Evolutionary conservation across 164 flowering plant genomes (phyloP), one percentile per base, ranked within the genome.

Genomic region (Dillenia turbinata): DNA sequence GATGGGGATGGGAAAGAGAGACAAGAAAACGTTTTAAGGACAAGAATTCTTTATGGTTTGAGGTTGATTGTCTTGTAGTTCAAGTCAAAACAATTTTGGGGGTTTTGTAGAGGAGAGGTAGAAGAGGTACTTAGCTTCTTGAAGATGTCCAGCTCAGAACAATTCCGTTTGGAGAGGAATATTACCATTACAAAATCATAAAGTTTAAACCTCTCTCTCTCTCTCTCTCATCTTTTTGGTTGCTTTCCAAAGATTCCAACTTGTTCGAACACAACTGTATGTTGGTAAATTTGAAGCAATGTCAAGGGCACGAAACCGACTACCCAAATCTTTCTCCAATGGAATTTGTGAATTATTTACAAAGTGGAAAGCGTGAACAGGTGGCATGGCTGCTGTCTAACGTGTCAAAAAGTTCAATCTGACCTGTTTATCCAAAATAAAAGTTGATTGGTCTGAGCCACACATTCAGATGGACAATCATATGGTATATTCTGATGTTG

Each of bases 1-100:
- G 44, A 59, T 17, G 22, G 47, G 44, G 69, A 19, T 10, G 14
- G 68, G 33, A 47, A 59, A 50, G n/a, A 26, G 56, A 22, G 17
- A 17, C 44, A 66, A 10, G 49, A 16, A 47, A 33, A 24, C 46
- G 17, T 15, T 50, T 14, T 52, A 22, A 12, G 22, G 52, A 65
- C 1, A 62, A 71, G 72, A 70, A 77, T 72, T 57, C 75, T 76
- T 76, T 14, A n/a, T 0, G 7, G 26, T 54, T 8, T 49, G 75
- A 66, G 88, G 61, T 83, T 69, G 82, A 71, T 74, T 86, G 58
- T 64, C 83, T 76, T 87, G 78, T 75, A 66, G 75, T 73, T 75
- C 77, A 87, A 83, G 89, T 82, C 56, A 78, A 57, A 9, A 54
- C 59, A 52, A 44, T 54, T 66, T 33, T 33, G 40, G 5, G 54